phyloP scores from a whole-genome alignment of 202 grass and related monocot genomes.

The Schoenoplectus tabernaemontani region DNA sequence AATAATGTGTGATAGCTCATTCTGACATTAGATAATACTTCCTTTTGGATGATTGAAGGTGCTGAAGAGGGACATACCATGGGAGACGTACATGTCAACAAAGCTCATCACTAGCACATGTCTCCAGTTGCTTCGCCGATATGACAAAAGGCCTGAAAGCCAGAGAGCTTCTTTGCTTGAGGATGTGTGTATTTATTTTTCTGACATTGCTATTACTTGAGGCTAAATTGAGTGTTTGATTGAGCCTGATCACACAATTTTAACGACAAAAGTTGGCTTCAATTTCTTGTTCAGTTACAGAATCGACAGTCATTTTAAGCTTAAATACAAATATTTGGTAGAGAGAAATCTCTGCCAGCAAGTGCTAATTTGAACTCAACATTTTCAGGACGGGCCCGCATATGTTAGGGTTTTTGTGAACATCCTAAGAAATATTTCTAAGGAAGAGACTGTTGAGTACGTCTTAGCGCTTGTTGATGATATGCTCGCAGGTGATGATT shows the following conservation, averaged over 20 bases:
- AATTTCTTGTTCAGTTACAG: slow-evolving; percentile 1
- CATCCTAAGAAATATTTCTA: slow-evolving; percentile 65
- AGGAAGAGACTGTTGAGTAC: slow-evolving; percentile 95
- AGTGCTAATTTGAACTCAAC: slow-evolving; percentile 10
- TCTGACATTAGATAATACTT: background rate
- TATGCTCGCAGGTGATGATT: slow-evolving; percentile 69
- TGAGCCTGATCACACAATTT: background rate
- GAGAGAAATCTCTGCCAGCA: background rate
- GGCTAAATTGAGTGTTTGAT: background rate
- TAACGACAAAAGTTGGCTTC: slow-evolving; percentile 15
- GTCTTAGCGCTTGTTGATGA: slow-evolving; percentile 93
- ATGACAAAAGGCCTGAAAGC: slow-evolving; percentile 75
- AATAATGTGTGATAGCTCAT: background rate
- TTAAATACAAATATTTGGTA: background rate
- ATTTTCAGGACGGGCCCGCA: slow-evolving; percentile 69
- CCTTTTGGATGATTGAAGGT: slow-evolving; percentile 50
- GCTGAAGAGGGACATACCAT: slow-evolving; percentile 96
- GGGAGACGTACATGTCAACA: slow-evolving; percentile 92
- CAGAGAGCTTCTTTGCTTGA: slow-evolving; percentile 76
- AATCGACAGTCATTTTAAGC: background rate
- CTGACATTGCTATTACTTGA: background rate
- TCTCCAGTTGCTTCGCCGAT: slow-evolving; percentile 72
- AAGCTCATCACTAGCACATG: slow-evolving; percentile 80
- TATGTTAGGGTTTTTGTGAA: slow-evolving; percentile 74
- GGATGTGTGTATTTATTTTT: slow-evolving; percentile 50